Evolutionary conservation across 371 early-diverging fungal species (phyloP).

Genomic region (Mycotypha africana): DNA sequence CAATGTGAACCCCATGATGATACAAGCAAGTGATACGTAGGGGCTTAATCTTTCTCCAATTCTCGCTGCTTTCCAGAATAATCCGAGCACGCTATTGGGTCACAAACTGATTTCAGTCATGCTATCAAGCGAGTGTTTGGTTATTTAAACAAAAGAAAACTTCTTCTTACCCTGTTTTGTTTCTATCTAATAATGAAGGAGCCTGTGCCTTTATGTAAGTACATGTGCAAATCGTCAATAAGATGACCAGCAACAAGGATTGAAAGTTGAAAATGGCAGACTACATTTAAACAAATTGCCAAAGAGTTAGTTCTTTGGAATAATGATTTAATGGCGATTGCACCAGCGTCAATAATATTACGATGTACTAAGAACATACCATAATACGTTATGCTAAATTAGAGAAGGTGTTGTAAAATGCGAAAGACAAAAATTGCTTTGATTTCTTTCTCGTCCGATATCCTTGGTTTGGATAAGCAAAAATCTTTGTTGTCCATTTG

Average conservation of each 20-base stretch:
- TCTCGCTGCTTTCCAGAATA: slow-evolving; percentile 90
- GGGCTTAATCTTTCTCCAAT: slow-evolving; percentile 87
- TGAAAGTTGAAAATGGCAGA: slow-evolving; percentile 81
- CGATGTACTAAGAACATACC: too few species aligned
- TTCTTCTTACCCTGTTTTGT: slow-evolving; percentile 56
- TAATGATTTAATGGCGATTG: too few species aligned
- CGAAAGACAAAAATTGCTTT: too few species aligned
- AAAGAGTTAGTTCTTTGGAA: too few species aligned
- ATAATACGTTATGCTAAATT: too few species aligned
- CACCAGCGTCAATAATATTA: too few species aligned
- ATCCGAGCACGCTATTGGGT: slow-evolving; percentile 58
- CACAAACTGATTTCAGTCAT: too few species aligned
- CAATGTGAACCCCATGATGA: slow-evolving; percentile 70
- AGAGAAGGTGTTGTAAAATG: too few species aligned
- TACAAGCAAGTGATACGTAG: slow-evolving; percentile 80
- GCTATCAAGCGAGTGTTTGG: too few species aligned
- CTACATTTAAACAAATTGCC: slow-evolving; percentile 36
- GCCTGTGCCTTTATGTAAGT: slow-evolving; percentile 71
- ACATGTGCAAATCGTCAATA: slow-evolving; percentile 74
- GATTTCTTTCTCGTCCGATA: too few species aligned
- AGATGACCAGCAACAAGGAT: slow-evolving; percentile 65
- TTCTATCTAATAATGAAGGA: slow-evolving; percentile 65
- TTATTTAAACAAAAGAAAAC: not conserved
- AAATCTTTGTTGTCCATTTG: too few species aligned
- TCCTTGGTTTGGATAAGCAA: too few species aligned